phyloP scores from a whole-genome alignment of 257 asterid species.

The Jaltomata sinuosa region DNA sequence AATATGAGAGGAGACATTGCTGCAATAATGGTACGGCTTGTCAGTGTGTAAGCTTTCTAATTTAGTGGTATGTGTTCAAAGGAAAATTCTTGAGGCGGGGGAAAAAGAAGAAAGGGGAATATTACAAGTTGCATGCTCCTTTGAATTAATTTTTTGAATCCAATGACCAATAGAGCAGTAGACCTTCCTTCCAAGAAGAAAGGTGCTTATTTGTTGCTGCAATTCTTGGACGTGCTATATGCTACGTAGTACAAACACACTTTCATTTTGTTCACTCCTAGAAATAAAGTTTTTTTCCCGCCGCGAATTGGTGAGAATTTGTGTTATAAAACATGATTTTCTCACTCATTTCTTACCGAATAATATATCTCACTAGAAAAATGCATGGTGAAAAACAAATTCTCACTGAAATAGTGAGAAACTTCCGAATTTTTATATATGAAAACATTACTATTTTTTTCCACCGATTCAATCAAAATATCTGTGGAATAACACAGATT shows the following conservation, averaged over 20 bases:
- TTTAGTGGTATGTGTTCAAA: not conserved
- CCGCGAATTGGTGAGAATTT: too few relatives aligned
- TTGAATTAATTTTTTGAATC: not conserved
- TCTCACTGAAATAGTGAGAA: too few relatives aligned
- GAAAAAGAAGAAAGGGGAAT: not conserved
- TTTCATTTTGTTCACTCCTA: not conserved
- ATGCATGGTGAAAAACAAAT: too few relatives aligned
- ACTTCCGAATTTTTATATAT: too few relatives aligned
- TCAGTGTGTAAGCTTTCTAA: not conserved
- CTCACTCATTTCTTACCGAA: too few relatives aligned
- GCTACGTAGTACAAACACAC: not conserved
- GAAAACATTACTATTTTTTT: too few relatives aligned
- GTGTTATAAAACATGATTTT: too few relatives aligned
- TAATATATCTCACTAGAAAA: too few relatives aligned
- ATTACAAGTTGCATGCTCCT: not conserved
- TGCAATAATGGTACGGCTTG: constrained; percentile 11
- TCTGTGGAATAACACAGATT: too few relatives aligned
- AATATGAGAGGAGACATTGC: not conserved
- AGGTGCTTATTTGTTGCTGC: not conserved
- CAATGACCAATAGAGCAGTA: not conserved
- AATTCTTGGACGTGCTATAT: not conserved
- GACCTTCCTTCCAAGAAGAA: not conserved
- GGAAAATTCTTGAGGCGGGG: not conserved
- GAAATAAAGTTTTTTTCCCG: too few relatives aligned
- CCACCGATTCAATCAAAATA: too few relatives aligned